phyloP scores from a whole-genome alignment of 1,139 yeast species.

The Pichia sp. region DNA sequence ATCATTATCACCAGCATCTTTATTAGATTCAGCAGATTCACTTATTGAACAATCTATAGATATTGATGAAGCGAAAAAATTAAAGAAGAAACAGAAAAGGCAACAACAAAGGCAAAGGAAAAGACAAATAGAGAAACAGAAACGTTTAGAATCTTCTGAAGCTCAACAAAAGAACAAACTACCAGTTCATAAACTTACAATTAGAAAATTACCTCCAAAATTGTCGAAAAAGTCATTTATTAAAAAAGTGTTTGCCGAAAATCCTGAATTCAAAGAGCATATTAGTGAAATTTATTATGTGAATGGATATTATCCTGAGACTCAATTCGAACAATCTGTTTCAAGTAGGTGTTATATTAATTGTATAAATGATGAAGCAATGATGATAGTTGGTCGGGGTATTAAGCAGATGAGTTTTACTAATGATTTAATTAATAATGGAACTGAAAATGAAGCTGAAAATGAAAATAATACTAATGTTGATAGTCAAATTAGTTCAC shows the following conservation, averaged over 20 bases:
- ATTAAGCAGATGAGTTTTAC: conserved; percentile 14
- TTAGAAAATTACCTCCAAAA: conserved; percentile 36
- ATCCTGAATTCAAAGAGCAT: conserved; percentile 4
- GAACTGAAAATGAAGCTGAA: background rate
- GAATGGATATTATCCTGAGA: conserved; percentile 30
- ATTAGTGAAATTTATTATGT: conserved; percentile 31
- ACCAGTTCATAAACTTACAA: conserved; percentile 21
- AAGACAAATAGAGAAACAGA: conserved; percentile 1
- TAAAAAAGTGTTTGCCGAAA: conserved; percentile 9
- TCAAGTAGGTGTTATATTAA: conserved; percentile 24
- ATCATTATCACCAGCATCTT: background rate
- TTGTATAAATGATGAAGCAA: conserved; percentile 18
- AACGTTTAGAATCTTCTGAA: background rate
- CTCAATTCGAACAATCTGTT: conserved; percentile 19
- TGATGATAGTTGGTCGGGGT: conserved; percentile 15
- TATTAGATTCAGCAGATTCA: background rate
- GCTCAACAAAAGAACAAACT: too few relatives aligned
- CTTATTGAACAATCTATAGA: background rate
- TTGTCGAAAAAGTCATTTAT: conserved; percentile 29
- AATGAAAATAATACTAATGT: background rate
- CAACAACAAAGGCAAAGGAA: conserved; percentile 2
- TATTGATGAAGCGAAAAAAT: background rate
- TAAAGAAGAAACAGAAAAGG: conserved; percentile 1
- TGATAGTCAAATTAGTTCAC: background rate
- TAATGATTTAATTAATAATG: background rate